Evolutionary conservation across 495 filamentous ascomycete species (phyloP).

Genomic region (Symbiotaphrina buchneri): DNA sequence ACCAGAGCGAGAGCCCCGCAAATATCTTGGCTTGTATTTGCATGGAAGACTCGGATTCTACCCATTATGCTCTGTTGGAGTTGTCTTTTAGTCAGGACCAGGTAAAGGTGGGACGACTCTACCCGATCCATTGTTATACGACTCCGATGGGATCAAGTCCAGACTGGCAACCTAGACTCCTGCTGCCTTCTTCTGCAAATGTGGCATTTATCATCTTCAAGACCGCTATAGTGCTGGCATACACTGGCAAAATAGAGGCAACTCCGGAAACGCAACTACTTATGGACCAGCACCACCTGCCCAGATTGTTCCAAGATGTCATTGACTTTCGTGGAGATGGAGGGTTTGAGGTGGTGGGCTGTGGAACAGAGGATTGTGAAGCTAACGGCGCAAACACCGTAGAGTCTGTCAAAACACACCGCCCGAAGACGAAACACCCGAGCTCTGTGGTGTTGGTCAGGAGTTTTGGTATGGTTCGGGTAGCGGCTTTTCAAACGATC

Average conservation of each 20-base stretch:
- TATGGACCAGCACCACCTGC: conserved; percentile 31
- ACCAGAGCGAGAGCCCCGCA: conserved; percentile 5
- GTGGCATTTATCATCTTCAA: conserved; percentile 70
- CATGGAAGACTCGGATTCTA: conserved; percentile 3
- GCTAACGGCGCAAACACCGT: conserved; percentile 7
- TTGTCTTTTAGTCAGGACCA: conserved; percentile 10
- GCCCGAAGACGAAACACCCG: conserved; percentile 32
- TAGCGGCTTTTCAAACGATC: conserved; percentile 32
- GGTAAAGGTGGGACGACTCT: conserved; percentile 25
- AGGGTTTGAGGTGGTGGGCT: conserved; percentile 33
- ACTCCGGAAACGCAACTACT: conserved; percentile 49
- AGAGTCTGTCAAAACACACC: conserved; percentile 20
- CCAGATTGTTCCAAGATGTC: conserved; percentile 55
- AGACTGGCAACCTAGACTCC: conserved; percentile 38
- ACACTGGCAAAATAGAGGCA: conserved; percentile 33
- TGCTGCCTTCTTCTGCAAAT: conserved; percentile 49
- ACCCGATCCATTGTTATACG: conserved; percentile 39
- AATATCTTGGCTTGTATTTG: conserved; percentile 10
- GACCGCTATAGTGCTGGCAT: conserved; percentile 52
- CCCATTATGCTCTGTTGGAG: conserved; percentile 16
- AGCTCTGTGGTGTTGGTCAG: conserved; percentile 51
- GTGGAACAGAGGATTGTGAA: conserved; percentile 26
- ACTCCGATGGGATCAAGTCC: conserved; percentile 13
- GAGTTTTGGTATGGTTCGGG: conserved; percentile 57
- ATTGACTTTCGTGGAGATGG: conserved; percentile 55